Conservation (phyloP, 495 filamentous ascomycete genomes). For the Cercophora newfieldiana region DNA sequence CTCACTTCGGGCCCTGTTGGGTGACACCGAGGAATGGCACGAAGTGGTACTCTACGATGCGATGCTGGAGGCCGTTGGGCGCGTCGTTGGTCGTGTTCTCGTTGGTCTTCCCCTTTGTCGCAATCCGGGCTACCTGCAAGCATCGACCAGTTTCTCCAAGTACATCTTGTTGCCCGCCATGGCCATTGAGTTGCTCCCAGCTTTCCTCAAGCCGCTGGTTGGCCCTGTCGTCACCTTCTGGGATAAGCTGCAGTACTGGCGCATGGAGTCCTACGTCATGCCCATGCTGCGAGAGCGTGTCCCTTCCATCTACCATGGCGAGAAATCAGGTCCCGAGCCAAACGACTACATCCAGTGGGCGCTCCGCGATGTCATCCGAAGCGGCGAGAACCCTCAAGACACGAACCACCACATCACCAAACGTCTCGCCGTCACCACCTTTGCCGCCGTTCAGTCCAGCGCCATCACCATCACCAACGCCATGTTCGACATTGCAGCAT, state of each 20-base stretch:
- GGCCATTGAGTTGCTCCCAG: conserved; percentile 40
- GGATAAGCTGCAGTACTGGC: conserved; percentile 33
- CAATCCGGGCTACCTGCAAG: conserved; percentile 42
- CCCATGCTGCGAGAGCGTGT: conserved; percentile 36
- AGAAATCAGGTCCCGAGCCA: conserved; percentile 1
- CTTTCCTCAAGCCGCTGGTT: conserved; percentile 36
- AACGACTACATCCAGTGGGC: conserved; percentile 44
- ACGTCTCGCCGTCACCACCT: conserved; percentile 43
- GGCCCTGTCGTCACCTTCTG: conserved; percentile 36
- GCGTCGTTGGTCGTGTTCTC: conserved; percentile 46
- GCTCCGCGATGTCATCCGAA: conserved; percentile 31
- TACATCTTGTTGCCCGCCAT: conserved; percentile 36
- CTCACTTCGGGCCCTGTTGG: conserved; percentile 38
- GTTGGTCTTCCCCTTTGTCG: conserved; percentile 48
- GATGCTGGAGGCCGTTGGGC: conserved; percentile 41
- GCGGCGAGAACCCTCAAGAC: conserved; percentile 29
- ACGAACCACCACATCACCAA: conserved; percentile 30
- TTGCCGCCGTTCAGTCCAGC: conserved; percentile 50
- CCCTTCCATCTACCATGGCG: background rate
- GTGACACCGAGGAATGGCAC: conserved; percentile 40
- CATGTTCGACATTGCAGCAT: conserved; percentile 36
- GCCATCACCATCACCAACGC: conserved; percentile 46
- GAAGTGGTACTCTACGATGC: conserved; percentile 42
- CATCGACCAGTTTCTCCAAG: conserved; percentile 40
- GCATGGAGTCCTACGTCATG: conserved; percentile 29